Evolutionary conservation across 495 filamentous ascomycete species (phyloP), one percentile per base, ranked within the genome.

Genomic region (Annulohypoxylon bovei): DNA sequence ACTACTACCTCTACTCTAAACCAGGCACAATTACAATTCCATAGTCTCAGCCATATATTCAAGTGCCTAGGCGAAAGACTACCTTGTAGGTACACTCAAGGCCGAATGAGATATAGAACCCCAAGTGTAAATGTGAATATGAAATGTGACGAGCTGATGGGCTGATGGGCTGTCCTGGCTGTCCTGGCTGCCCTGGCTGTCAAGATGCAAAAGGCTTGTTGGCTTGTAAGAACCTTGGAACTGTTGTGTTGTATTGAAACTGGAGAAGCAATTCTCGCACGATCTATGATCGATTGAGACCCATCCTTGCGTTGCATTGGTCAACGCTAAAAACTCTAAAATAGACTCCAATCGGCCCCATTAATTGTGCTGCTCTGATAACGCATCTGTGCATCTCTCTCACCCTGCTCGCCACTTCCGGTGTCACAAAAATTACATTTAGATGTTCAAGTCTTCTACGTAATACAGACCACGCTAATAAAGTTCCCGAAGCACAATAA

Each of bases 221-320:
- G 28, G 50, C 27, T 25, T 33, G 37, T 40, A 14, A 40, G 37
- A 40, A 42, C 39, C 39, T 42, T 42, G 39, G 39, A 42, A 42
- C n/a, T 42, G n/a, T 22, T 37, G 7, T 55, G 56, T 62, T 62
- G 65, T 62, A 68, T 56, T 52, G 52, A 32, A 42, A 57, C 28
- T 57, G 65, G 65, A 64, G 66, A 69, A 69, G 30, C 40, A 62
- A 68, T 47, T 62, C 42, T 27, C 42, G 27, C 52, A 28, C 66
- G 58, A 67, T 66, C 47, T 33, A 8, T 47, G 59, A 69, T 62
- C 54, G 53, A 58, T 66, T 59, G 33, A 33, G 35, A 62, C 58
- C 58, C 30, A 54, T 50, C 42, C n/a, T 52, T 40, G 37, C 14
- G 2, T 14, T 33, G 18, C 46, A 64, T 65, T 53, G 50, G 47